These are phyloP conservation scores for Fistulinella staudtii DNA, from an alignment of 1,284 basidiomycete species.

Conservation along the genomic window DNA sequence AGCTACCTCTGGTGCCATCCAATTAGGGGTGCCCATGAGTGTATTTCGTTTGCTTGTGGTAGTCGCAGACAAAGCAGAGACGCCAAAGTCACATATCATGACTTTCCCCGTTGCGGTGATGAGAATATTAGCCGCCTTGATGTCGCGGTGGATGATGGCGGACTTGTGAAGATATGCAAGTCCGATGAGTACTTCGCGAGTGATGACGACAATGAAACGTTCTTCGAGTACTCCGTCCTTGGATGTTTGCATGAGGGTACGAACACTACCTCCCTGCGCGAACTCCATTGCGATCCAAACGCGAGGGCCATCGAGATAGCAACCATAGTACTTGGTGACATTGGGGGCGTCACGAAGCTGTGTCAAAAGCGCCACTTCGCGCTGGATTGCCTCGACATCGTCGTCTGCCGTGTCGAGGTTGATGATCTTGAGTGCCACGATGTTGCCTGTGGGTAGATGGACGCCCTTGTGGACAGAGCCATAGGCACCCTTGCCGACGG, in stretches of 20 bases:
- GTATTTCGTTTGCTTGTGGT: conserved; percentile 90
- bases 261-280: conserved; percentile 92
- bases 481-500: conserved; percentile 91
- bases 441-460: conserved; percentile 77
- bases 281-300: conserved; percentile 99
- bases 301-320: conserved; percentile 89
- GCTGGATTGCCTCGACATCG: conserved; percentile 95
- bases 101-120: conserved; percentile 85
- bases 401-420: conserved; percentile 96
- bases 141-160: conserved; percentile 93
- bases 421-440: conserved; percentile 97
- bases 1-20: conserved; percentile 99
- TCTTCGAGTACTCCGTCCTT: conserved; percentile 86
- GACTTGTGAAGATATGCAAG: conserved; percentile 89
- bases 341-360: conserved; percentile 88
- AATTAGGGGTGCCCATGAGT: conserved; percentile 93
- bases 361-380: conserved; percentile 90
- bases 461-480: conserved; percentile 95
- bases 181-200: conserved; percentile 85
- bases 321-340: conserved; percentile 94
- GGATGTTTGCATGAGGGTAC: conserved; percentile 83
- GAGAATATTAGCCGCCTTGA: conserved; percentile 95
- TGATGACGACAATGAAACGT: conserved; percentile 83
- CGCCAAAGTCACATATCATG: conserved; percentile 95
- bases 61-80: conserved; percentile 88